Conservation (phyloP, 2,329 filamentous ascomycete genomes). For the Fusarium brachygibbosum region DNA sequence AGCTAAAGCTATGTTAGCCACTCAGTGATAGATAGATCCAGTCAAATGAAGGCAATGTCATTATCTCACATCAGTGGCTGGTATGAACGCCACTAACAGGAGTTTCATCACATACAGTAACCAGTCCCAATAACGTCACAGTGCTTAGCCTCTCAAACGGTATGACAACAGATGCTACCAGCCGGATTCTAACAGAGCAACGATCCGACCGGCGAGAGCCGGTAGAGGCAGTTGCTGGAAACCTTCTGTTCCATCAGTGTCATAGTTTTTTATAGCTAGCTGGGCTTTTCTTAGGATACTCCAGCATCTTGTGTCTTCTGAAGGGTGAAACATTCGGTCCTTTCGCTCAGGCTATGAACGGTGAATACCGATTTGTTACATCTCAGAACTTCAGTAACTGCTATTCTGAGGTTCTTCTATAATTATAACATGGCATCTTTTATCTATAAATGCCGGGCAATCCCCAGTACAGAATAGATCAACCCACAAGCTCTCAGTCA, state of each 20-base stretch:
- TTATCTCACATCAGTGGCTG: not conserved
- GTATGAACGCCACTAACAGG: too few relatives aligned
- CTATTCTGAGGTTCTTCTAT: not conserved
- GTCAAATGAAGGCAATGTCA: not conserved
- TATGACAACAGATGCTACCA: too few relatives aligned
- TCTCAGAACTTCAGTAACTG: too few relatives aligned
- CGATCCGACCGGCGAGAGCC: too few relatives aligned
- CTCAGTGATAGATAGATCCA: not conserved
- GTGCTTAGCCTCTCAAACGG: not conserved
- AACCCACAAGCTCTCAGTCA: not conserved
- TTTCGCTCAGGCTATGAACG: not conserved
- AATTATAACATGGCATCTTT: not conserved
- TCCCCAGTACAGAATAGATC: not conserved
- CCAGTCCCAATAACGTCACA: not conserved
- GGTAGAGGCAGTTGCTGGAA: not conserved
- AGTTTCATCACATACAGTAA: too few relatives aligned
- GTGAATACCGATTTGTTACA: not conserved
- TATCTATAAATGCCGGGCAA: not conserved
- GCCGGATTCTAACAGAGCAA: too few relatives aligned
- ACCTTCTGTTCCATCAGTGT: not conserved
- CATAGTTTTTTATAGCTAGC: not conserved
- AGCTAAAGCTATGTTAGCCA: too few relatives aligned
- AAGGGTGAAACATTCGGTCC: not conserved
- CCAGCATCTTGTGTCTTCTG: too few relatives aligned
- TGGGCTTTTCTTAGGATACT: too few relatives aligned